Evolutionary conservation across 2,329 filamentous ascomycete genomes (phyloP).

Genomic region (Aureobasidium namibiae): DNA sequence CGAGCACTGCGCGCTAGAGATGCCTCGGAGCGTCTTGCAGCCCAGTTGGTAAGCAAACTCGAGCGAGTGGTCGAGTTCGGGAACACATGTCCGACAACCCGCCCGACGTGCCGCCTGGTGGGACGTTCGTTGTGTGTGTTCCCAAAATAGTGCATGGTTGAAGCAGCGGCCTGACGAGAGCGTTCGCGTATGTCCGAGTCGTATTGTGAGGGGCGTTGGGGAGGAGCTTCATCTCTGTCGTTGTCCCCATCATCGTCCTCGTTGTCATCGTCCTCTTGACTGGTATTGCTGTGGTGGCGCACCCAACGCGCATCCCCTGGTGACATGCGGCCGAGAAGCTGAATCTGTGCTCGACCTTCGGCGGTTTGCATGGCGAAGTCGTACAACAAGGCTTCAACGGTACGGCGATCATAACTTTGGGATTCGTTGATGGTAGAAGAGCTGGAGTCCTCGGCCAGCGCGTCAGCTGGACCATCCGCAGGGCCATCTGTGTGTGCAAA

Average conservation of each 20-base stretch:
- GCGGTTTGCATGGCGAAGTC: constrained; percentile 11
- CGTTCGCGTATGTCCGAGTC: constrained; percentile 1
- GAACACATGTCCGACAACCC: too few species aligned
- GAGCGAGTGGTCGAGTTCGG: background rate
- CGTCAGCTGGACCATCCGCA: background rate
- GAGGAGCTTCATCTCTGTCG: background rate
- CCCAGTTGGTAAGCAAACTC: background rate
- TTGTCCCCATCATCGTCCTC: background rate
- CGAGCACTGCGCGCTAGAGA: background rate
- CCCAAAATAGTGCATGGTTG: constrained; percentile 1
- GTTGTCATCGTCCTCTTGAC: background rate
- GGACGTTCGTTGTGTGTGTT: background rate
- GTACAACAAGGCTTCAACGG: constrained; percentile 6
- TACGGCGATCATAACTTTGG: background rate
- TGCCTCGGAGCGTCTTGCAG: background rate
- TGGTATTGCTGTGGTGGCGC: background rate
- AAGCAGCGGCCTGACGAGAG: constrained; percentile 1
- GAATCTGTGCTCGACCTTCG: constrained; percentile 8
- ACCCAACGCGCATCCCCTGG: background rate
- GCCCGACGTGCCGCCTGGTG: background rate
- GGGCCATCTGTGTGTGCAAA: constrained; percentile 31
- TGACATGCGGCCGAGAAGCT: background rate
- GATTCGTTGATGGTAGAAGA: background rate
- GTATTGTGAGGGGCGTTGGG: background rate
- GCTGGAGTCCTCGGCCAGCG: background rate